A percentile compares a stretch with the other conserved stretches of the same genome.
These are phyloP conservation scores for Quercus variabilis DNA, from an alignment of 306 rosid genomes.

Conservation along the genomic window DNA sequence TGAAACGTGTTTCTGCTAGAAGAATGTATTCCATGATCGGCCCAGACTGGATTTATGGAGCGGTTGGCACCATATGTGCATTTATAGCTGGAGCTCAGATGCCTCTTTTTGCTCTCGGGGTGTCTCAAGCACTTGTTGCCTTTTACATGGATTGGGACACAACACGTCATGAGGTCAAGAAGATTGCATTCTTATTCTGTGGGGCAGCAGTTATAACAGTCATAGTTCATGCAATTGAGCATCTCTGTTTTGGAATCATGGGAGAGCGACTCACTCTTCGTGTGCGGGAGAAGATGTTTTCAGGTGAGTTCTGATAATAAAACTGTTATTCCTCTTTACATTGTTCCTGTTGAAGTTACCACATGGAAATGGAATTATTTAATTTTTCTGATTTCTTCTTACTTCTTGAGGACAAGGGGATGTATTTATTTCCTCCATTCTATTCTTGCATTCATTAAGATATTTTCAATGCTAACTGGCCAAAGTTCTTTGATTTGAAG, in stretches of 20 bases:
- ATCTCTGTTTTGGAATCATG: slow-evolving; percentile 86
- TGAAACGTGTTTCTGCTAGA: slow-evolving; percentile 46
- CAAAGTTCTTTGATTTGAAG: neutral
- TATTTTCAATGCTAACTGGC: neutral
- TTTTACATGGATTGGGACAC: slow-evolving; percentile 96
- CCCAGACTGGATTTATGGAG: slow-evolving; percentile 86
- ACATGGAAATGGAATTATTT: too few relatives aligned
- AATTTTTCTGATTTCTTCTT: neutral
- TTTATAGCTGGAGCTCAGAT: slow-evolving; percentile 92
- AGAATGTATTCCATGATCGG: slow-evolving; percentile 82
- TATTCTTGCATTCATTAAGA: neutral
- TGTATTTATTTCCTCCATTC: neutral
- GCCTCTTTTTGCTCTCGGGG: slow-evolving; percentile 95
- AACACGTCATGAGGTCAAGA: slow-evolving; percentile 65
- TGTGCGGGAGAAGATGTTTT: slow-evolving; percentile 82
- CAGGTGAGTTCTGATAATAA: slow-evolving; percentile 41
- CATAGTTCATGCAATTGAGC: slow-evolving; percentile 77
- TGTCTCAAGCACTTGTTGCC: slow-evolving; percentile 90
- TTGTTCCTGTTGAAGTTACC: neutral
- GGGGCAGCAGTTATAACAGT: slow-evolving; percentile 67
- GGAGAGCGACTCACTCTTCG: slow-evolving; percentile 97
- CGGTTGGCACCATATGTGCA: slow-evolving; percentile 66
- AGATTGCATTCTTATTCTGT: slow-evolving; percentile 69
- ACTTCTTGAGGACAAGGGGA: neutral
- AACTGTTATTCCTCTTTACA: neutral